Evolutionary conservation across 2,329 filamentous ascomycete species (phyloP).

Genomic region (Fusarium coffeatum): DNA sequence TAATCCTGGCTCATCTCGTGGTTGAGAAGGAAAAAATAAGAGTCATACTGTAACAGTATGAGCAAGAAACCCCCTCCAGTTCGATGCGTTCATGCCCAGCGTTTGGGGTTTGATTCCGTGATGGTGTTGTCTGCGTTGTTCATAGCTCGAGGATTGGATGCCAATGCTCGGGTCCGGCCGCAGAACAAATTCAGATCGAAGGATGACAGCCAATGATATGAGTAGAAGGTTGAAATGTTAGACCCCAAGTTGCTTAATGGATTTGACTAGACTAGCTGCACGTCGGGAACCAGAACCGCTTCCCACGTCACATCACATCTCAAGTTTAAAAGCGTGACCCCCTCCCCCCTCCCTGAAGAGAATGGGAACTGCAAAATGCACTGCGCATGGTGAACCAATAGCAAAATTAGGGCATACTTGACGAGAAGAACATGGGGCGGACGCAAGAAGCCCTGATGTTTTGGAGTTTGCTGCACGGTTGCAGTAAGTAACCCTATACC

Average conservation of each 20-base stretch:
- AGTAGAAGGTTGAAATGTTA: background rate
- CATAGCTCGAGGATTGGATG: conserved; percentile 19
- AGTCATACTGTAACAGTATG: conserved; percentile 32
- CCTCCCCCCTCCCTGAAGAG: background rate
- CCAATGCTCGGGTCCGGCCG: conserved; percentile 34
- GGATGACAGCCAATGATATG: conserved; percentile 13
- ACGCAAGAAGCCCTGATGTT: conserved; percentile 28
- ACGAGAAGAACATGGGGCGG: conserved; percentile 20
- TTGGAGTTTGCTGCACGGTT: conserved; percentile 11
- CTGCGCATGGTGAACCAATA: conserved; percentile 29
- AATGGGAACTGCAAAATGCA: background rate
- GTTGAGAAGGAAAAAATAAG: conserved; percentile 21
- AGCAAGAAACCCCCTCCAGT: conserved; percentile 39
- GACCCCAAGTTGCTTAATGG: conserved; percentile 6
- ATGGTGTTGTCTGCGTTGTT: conserved; percentile 43
- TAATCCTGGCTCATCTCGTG: conserved; percentile 24
- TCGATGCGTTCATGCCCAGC: conserved; percentile 47
- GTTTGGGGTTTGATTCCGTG: conserved; percentile 19
- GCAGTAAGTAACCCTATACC: conserved; percentile 37
- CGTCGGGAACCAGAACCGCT: conserved; percentile 42
- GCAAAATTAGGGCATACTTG: conserved; percentile 22
- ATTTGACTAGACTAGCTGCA: conserved; percentile 35
- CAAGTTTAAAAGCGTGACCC: conserved; percentile 25
- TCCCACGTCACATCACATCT: conserved; percentile 39
- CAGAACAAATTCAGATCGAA: conserved; percentile 25